phyloP scores from a whole-genome alignment of 176 grass and related monocot species.

The Themeda triandra region DNA sequence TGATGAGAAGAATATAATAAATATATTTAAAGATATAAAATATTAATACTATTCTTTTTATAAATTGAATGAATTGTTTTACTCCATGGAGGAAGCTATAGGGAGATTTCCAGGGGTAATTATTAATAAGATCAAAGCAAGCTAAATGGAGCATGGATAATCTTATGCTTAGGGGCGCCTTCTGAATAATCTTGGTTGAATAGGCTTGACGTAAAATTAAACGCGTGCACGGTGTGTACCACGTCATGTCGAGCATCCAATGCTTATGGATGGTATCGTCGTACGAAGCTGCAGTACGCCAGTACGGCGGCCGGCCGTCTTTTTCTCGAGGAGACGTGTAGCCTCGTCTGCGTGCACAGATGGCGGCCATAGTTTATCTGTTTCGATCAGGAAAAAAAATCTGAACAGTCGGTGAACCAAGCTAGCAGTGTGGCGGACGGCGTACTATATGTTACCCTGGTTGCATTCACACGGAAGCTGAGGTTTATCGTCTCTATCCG shows the following conservation, averaged over 20 bases:
- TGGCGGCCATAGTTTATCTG: conserved; percentile 28
- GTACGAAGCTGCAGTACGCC: neutral
- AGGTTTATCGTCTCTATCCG: neutral
- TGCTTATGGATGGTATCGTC: neutral
- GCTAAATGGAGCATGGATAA: too few species aligned
- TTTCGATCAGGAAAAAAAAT: neutral
- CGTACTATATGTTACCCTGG: neutral
- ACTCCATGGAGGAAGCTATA: too few species aligned
- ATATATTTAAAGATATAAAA: too few species aligned
- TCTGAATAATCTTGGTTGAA: too few species aligned
- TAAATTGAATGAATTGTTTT: too few species aligned
- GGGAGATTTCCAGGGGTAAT: too few species aligned
- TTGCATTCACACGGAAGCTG: neutral
- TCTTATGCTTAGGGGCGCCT: too few species aligned
- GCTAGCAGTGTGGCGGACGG: too few species aligned
- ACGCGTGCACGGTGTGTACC: neutral
- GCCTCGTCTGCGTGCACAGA: neutral
- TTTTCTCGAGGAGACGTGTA: neutral
- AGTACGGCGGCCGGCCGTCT: neutral
- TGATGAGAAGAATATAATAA: too few species aligned
- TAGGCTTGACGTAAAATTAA: neutral
- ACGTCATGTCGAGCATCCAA: neutral
- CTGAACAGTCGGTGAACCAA: too few species aligned
- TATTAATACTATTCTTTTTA: too few species aligned
- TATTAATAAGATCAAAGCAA: too few species aligned